Conservation (phyloP, 1,284 basidiomycete species). For the Ustilago nuda region DNA sequence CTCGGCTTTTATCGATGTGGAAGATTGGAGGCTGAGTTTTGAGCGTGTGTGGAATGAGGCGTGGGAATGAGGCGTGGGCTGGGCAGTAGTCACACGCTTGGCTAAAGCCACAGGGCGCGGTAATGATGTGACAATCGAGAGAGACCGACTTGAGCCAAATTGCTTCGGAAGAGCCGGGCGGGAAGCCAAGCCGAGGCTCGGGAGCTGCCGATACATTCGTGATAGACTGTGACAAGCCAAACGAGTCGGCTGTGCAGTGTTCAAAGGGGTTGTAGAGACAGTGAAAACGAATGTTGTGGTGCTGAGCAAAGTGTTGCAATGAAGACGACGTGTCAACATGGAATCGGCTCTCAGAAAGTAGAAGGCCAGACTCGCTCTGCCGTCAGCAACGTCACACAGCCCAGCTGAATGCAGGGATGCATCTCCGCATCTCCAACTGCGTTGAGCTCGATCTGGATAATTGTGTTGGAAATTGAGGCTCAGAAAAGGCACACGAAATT, state of each 20-base stretch:
- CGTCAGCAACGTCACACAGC: not conserved
- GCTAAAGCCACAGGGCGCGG: not conserved
- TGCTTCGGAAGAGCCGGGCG: slow-evolving; percentile 31
- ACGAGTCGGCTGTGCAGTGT: not conserved
- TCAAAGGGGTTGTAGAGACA: not conserved
- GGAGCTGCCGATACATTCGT: slow-evolving; percentile 35
- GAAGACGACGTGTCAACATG: not conserved
- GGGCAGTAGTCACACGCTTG: not conserved
- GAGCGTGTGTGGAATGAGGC: slow-evolving; percentile 16
- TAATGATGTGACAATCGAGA: slow-evolving; percentile 12
- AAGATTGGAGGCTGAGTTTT: slow-evolving; percentile 7
- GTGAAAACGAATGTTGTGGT: not conserved
- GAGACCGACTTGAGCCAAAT: slow-evolving; percentile 1
- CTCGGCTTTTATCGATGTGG: slow-evolving; percentile 6
- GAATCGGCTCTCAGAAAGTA: slow-evolving; percentile 3
- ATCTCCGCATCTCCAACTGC: slow-evolving; percentile 2
- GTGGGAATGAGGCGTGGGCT: not conserved
- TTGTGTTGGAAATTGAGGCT: not conserved
- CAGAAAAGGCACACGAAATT: slow-evolving; percentile 1
- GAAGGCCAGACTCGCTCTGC: slow-evolving; percentile 2
- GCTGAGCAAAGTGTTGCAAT: not conserved
- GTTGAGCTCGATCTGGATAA: not conserved
- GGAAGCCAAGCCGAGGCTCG: slow-evolving; percentile 11
- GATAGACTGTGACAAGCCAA: not conserved
- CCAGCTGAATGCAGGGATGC: not conserved